These are phyloP conservation scores for Wallacemonas collosoma DNA, from an alignment of 208 protist genomes.

Conservation along the genomic window DNA sequence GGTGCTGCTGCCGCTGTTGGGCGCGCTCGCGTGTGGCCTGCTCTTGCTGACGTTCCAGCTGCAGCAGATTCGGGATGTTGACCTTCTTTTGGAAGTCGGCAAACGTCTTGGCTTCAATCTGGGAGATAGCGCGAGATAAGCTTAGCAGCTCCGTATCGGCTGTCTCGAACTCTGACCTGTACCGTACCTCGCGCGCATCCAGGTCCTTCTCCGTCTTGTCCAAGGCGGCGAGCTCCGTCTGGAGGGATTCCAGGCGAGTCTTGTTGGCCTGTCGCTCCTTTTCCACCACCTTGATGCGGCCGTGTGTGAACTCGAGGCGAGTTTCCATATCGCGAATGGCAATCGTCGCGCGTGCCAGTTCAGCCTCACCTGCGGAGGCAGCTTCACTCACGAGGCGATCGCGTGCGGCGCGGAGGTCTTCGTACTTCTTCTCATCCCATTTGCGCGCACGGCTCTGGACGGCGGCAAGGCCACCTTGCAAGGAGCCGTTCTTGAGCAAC, in stretches of 20 bases:
- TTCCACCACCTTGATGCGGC: conserved; percentile 47
- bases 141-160: conserved; percentile 57
- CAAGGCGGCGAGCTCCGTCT: conserved; percentile 39
- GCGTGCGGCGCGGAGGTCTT: conserved; percentile 67
- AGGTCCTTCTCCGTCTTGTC: conserved; percentile 23
- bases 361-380: conserved; percentile 59
- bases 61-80: conserved; percentile 84
- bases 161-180: conserved; percentile 37
- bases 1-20: conserved; percentile 71
- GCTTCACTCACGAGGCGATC: conserved; percentile 77
- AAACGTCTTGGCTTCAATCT: conserved; percentile 89
- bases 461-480: conserved; percentile 93
- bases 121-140: conserved; percentile 53
- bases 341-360: conserved; percentile 69
- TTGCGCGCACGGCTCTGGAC: conserved; percentile 85
- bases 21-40: conserved; percentile 52
- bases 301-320: conserved; percentile 60
- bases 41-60: conserved; percentile 82
- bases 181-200: conserved; percentile 20
- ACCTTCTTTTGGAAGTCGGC: conserved; percentile 86
- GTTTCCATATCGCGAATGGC: conserved; percentile 68
- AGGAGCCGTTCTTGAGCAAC: conserved; percentile 95
- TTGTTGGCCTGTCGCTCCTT: conserved; percentile 38
- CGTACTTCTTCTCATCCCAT: conserved; percentile 94
- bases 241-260: conserved; percentile 37